These are phyloP conservation scores for Phytopythium sindhum DNA, from an alignment of 352 stramenopile species.

Conservation along the genomic window DNA sequence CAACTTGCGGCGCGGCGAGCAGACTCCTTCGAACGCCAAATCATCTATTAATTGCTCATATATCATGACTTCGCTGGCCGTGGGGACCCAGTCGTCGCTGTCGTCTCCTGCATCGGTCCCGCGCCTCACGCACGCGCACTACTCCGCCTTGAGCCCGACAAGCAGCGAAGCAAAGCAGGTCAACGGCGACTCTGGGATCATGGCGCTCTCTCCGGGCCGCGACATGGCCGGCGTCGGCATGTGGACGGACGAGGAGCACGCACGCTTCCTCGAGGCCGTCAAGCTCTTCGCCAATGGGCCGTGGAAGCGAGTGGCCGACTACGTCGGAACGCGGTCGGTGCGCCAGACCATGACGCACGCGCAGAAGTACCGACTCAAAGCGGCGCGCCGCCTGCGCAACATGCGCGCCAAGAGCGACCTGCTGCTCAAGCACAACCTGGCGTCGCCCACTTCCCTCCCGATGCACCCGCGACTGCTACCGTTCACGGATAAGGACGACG, in stretches of 20 bases:
- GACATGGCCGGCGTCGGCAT: conserved; percentile 30
- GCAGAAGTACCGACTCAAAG: conserved; percentile 74
- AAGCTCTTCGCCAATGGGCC: conserved; percentile 69
- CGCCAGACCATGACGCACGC: conserved; percentile 81
- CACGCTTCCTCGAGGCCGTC: conserved; percentile 70
- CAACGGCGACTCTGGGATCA: not conserved
- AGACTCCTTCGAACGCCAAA: conserved; percentile 6
- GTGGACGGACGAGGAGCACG: conserved; percentile 71
- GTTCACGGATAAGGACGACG: conserved; percentile 3
- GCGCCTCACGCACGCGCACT: conserved; percentile 15
- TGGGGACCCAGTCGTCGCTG: not conserved
- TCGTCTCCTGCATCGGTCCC: not conserved
- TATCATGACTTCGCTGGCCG: conserved; percentile 3
- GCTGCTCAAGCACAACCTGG: conserved; percentile 5
- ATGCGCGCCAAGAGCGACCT: conserved; percentile 9
- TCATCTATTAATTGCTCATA: not conserved
- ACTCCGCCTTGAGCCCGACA: conserved; percentile 15
- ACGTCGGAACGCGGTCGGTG: conserved; percentile 72
- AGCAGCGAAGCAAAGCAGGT: conserved; percentile 11
- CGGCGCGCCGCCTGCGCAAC: conserved; percentile 44
- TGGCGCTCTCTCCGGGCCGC: conserved; percentile 4
- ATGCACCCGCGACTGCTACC: conserved; percentile 4
- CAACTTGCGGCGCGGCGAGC: conserved; percentile 2
- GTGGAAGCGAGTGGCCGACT: conserved; percentile 68
- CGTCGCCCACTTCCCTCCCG: not conserved